Evolutionary conservation across 768 basidiomycete genomes (phyloP).

Genomic region (Boletus rufocinnamomeus): DNA sequence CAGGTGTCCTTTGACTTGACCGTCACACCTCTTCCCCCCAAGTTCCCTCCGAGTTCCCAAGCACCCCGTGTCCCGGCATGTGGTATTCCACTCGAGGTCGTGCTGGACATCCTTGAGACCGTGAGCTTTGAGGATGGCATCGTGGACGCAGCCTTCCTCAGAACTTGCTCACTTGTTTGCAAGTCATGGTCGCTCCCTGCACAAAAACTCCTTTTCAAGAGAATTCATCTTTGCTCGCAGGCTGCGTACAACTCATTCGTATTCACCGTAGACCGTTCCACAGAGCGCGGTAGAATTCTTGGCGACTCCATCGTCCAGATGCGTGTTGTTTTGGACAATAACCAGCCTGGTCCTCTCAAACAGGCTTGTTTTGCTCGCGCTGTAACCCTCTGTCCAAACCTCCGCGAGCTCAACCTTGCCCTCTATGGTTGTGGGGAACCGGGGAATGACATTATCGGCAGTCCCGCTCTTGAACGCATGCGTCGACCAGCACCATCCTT

Average conservation of each 20-base stretch:
- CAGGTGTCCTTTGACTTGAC: constrained; percentile 44
- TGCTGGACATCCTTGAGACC: constrained; percentile 62
- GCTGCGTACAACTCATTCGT: constrained; percentile 56
- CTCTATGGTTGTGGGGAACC: constrained; percentile 60
- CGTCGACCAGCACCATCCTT: constrained; percentile 55
- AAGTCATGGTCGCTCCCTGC: constrained; percentile 63
- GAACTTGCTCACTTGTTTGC: constrained; percentile 63
- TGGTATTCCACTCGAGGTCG: constrained; percentile 62
- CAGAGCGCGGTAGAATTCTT: constrained; percentile 50
- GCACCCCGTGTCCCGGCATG: constrained; percentile 26
- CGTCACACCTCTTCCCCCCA: constrained; percentile 28
- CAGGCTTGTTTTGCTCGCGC: constrained; percentile 59
- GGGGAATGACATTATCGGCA: constrained; percentile 51
- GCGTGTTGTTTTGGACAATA: constrained; percentile 62
- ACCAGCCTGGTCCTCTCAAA: constrained; percentile 60
- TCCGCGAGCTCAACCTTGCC: constrained; percentile 55
- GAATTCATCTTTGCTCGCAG: constrained; percentile 55
- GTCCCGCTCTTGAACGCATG: constrained; percentile 48
- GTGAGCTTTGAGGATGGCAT: constrained; percentile 44
- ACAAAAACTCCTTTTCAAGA: constrained; percentile 65
- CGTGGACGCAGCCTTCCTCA: constrained; percentile 46
- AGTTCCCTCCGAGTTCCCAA: constrained; percentile 16
- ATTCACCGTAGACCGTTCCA: constrained; percentile 48
- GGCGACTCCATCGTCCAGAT: constrained; percentile 56
- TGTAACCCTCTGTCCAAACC: constrained; percentile 58